phyloP scores from a whole-genome alignment of 768 basidiomycete genomes.

The Rhizopogon sp. region DNA sequence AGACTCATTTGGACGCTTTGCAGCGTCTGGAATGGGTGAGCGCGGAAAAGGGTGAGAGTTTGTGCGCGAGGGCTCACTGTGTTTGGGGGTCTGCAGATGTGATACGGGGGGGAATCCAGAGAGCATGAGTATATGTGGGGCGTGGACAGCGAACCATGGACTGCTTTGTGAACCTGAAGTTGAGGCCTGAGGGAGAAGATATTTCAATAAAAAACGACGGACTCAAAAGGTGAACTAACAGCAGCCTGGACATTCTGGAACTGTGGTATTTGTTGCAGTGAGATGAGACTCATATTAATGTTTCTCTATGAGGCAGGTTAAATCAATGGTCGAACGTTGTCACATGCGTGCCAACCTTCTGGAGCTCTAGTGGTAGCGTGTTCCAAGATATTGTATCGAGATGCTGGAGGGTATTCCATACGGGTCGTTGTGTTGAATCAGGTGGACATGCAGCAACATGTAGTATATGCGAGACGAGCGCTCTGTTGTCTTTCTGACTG shows the following conservation, averaged over 20 bases:
- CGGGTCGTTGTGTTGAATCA: slow-evolving; percentile 48
- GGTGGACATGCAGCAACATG: slow-evolving; percentile 58
- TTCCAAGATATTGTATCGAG: slow-evolving; percentile 58
- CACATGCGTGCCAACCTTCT: slow-evolving; percentile 40
- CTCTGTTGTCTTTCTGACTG: slow-evolving; percentile 21
- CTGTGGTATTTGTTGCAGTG: slow-evolving; percentile 38
- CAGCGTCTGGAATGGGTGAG: slow-evolving; percentile 17
- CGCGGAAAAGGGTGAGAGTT: background rate
- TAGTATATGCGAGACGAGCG: slow-evolving; percentile 42
- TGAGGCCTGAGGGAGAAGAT: slow-evolving; percentile 25
- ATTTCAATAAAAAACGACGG: background rate
- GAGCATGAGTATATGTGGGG: slow-evolving; percentile 42
- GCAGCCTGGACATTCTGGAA: slow-evolving; percentile 47
- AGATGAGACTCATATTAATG: slow-evolving; percentile 52
- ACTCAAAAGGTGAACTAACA: slow-evolving; percentile 28
- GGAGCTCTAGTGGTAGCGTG: slow-evolving; percentile 52
- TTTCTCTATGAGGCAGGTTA: slow-evolving; percentile 40
- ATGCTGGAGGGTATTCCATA: slow-evolving; percentile 43
- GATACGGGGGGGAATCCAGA: slow-evolving; percentile 37
- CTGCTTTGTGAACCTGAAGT: slow-evolving; percentile 26
- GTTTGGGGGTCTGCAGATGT: slow-evolving; percentile 16
- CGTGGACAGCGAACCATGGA: slow-evolving; percentile 54
- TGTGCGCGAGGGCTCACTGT: slow-evolving; percentile 24
- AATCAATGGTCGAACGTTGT: background rate
- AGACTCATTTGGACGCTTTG: slow-evolving; percentile 42